Base-by-base conservation (phyloP, 805 yeast genomes). In the Teunomyces tritomae region DNA sequence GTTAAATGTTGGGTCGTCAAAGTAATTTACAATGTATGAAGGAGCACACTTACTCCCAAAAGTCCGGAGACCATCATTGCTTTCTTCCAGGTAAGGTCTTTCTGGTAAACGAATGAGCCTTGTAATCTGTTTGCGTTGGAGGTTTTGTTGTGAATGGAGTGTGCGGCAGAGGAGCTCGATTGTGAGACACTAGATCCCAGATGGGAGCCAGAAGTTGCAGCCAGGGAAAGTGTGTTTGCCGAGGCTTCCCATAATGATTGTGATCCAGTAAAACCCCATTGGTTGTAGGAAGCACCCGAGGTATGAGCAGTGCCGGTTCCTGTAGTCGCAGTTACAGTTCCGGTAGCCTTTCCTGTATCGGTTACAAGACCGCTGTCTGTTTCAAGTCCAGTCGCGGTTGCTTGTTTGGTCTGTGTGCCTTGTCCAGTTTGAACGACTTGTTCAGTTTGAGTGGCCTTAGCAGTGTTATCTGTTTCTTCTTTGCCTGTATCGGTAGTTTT, bases 211-310 rank as follows among this genome's bases (percentile, higher is more conserved):
- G 52, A 34, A 28, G 24, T 24, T n/a, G 28, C 17, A 5, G 28
- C 11, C 29, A 28, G 27, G 10, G 43, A 13, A 16, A 51, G 28
- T 8, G 46, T 29, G 55, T 51, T 11, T 16, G 20, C 42, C 20
- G 57, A 37, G 2, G 58, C 63, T 16, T 49, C 53, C 77, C 77
- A 72, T 3, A 49, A 50, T 0, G 70, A 63, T 51, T 72, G 73
- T 1, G 64, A 52, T 1, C 77, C 77, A 4, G 72, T 67, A 53
- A 71, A 72, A 1, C 77, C 77, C 64, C 67, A 71, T 49, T 69
- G 70, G 57, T 72, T 72, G 57, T 59, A 71, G 5, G 68, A 53
- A 26, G 48, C 65, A 26, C 29, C 29, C 7, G 40, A 37, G 17
- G 34, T 26, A 17, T 49, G 41, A 8, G 36, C 44, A 11, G 57